phyloP scores from a whole-genome alignment of 345 rosid species.

The Ceriops tagal region DNA sequence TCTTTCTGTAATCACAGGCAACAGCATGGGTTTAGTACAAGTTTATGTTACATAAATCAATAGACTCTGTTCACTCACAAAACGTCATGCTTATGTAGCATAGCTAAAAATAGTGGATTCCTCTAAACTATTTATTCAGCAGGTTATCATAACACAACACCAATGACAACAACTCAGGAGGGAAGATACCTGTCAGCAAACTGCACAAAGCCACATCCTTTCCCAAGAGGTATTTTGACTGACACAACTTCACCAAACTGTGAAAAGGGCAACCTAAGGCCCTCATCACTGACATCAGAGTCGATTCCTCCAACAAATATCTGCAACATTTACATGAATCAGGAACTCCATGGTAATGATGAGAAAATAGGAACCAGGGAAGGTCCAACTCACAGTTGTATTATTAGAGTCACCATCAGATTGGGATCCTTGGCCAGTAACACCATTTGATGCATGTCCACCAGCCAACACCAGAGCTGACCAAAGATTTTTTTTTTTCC shows the following conservation, averaged over 20 bases:
- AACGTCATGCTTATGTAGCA: not conserved
- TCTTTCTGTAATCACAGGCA: conserved; percentile 49
- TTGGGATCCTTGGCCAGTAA: conserved; percentile 52
- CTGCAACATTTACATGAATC: conserved; percentile 38
- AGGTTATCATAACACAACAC: not conserved
- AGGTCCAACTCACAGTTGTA: conserved; percentile 68
- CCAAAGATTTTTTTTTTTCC: not conserved
- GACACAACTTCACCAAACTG: conserved; percentile 85
- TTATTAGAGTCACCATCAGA: conserved; percentile 66
- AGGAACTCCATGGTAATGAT: conserved; percentile 13
- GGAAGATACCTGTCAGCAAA: conserved; percentile 58
- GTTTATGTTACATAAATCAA: not conserved
- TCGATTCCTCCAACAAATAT: conserved; percentile 95
- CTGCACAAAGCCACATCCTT: conserved; percentile 94
- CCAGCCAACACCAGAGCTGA: conserved; percentile 80
- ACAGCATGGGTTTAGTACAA: not conserved
- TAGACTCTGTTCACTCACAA: not conserved
- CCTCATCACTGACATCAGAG: conserved; percentile 76
- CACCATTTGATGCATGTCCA: conserved; percentile 73
- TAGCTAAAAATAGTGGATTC: not conserved
- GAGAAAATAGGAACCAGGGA: conserved; percentile 9
- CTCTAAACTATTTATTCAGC: not conserved
- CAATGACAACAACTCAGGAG: not conserved
- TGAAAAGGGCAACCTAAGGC: conserved; percentile 75
- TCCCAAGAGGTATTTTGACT: conserved; percentile 90